These are phyloP conservation scores for Amanita inopinata DNA, from an alignment of 768 basidiomycete species.

Conservation along the genomic window DNA sequence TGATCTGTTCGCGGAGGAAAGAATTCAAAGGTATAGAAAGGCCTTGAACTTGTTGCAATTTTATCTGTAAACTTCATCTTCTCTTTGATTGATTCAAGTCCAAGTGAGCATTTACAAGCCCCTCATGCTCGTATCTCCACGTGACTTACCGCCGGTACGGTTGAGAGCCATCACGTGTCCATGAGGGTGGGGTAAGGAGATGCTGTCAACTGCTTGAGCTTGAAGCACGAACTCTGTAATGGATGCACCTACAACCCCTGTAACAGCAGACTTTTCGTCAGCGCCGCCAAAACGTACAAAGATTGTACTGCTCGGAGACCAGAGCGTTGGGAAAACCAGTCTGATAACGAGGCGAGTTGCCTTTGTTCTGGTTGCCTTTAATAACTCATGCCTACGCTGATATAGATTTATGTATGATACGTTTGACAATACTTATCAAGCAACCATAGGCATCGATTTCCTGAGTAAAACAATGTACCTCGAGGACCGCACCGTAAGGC, in stretches of 20 bases:
- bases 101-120: too few relatives aligned
- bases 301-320: slow-evolving; percentile 92
- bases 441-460: slow-evolving; percentile 98
- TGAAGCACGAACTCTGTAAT: slow-evolving; percentile 19
- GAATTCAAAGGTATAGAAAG: slow-evolving; percentile 93
- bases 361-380: slow-evolving; percentile 7
- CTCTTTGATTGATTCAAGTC: too few relatives aligned
- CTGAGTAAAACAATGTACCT: slow-evolving; percentile 99
- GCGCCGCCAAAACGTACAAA: slow-evolving; percentile 91
- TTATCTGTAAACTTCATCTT: slow-evolving; percentile 70
- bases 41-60: slow-evolving; percentile 40
- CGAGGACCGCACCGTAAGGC: slow-evolving; percentile 93
- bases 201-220: not conserved
- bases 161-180: not conserved
- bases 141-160: slow-evolving; percentile 11
- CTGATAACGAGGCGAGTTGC: slow-evolving; percentile 80
- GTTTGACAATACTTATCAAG: slow-evolving; percentile 98
- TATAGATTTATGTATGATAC: slow-evolving; percentile 97
- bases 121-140: not conserved
- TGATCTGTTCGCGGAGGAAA: slow-evolving; percentile 94
- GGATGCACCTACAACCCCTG: slow-evolving; percentile 55
- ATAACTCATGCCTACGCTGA: slow-evolving; percentile 8
- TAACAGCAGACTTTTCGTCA: slow-evolving; percentile 76
- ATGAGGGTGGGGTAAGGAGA: not conserved
- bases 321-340: slow-evolving; percentile 97